These are phyloP conservation scores for Pythium sp. DNA, from an alignment of 352 stramenopile genomes.

Conservation along the genomic window DNA sequence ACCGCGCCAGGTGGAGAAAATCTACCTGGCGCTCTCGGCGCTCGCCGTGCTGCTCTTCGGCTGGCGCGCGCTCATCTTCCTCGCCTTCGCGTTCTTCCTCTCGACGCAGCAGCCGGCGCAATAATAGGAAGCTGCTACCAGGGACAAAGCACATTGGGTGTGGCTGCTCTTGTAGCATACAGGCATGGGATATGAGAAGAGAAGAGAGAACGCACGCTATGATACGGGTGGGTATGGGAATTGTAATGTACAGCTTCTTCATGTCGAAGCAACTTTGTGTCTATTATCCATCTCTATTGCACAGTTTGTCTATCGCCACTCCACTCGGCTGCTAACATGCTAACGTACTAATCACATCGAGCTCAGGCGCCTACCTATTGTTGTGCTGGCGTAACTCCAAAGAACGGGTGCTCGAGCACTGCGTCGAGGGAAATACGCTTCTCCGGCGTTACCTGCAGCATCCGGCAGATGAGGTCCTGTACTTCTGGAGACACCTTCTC, in stretches of 20 bases:
- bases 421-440: conserved; percentile 43
- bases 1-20: conserved; percentile 60
- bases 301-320: not conserved
- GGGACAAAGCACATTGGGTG: not conserved
- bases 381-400: not conserved
- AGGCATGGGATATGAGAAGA: not conserved
- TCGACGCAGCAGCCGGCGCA: conserved; percentile 40
- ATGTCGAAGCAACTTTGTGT: not conserved
- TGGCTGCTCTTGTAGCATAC: not conserved
- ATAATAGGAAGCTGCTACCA: not conserved
- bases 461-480: conserved; percentile 38
- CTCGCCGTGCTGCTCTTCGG: conserved; percentile 61
- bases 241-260: conserved; percentile 7
- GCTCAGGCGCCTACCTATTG: not conserved
- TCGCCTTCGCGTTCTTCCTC: conserved; percentile 65
- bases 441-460: conserved; percentile 48
- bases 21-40: conserved; percentile 55
- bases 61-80: conserved; percentile 70
- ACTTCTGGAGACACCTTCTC: conserved; percentile 20
- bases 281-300: not conserved
- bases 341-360: not conserved
- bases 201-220: not conserved
- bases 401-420: conserved; percentile 35
- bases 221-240: not conserved
- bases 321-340: not conserved